Percentiles rank a stretch among this genome's conserved stretches.
phyloP scores from a whole-genome alignment of 306 rosid species.

The Spatholobus suberectus region DNA sequence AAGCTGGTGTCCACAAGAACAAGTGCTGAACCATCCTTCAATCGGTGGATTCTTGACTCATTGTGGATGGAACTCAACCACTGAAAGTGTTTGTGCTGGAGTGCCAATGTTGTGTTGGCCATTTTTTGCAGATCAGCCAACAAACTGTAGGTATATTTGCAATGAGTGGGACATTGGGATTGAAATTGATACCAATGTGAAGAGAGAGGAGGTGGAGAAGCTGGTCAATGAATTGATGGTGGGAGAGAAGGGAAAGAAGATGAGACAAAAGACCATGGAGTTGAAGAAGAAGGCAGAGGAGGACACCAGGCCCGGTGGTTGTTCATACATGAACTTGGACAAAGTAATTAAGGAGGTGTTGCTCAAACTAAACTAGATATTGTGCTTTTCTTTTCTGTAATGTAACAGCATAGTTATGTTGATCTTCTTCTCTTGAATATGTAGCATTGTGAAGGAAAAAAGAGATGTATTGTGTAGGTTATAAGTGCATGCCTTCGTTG shows the following conservation, averaged over 20 bases:
- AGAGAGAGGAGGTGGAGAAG: constrained; percentile 46
- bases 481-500: too few species aligned
- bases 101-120: constrained; percentile 53
- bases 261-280: constrained; percentile 34
- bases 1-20: constrained; percentile 46
- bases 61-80: constrained; percentile 51
- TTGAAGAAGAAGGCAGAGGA: constrained; percentile 38
- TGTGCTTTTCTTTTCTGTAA: neutral
- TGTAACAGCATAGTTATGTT: neutral
- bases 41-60: constrained; percentile 44
- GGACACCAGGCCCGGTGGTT: constrained; percentile 35
- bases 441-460: too few species aligned
- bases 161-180: constrained; percentile 44
- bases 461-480: too few species aligned
- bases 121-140: constrained; percentile 35
- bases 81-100: constrained; percentile 36
- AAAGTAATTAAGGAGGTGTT: constrained; percentile 37
- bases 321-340: constrained; percentile 39
- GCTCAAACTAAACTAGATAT: neutral
- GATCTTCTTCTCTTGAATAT: neutral
- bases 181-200: constrained; percentile 35
- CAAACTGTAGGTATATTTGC: constrained; percentile 30
- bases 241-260: constrained; percentile 46
- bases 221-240: constrained; percentile 45
- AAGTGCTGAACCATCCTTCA: constrained; percentile 42